A percentile compares a stretch with the other conserved stretches of the same genome.
Conservation (phyloP, 2,329 filamentous ascomycete species). For the Alternaria sp. region DNA sequence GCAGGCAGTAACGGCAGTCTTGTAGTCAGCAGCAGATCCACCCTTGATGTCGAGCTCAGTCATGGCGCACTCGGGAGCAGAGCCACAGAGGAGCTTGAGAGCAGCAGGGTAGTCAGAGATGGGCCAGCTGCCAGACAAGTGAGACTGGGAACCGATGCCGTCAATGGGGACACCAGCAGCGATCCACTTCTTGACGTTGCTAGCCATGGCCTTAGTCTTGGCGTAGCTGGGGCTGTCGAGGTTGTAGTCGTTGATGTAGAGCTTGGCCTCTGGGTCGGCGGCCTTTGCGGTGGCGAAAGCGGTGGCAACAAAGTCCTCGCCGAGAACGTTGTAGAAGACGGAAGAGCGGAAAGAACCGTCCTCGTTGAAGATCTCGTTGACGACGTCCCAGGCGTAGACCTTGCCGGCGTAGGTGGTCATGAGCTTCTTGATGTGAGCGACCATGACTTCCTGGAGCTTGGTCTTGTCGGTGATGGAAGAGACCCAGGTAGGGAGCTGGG, state of each 20-base stretch:
- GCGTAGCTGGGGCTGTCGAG: constrained; percentile 65
- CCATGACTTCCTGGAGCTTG: constrained; percentile 62
- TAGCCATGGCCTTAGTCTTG: constrained; percentile 64
- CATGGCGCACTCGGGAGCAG: constrained; percentile 65
- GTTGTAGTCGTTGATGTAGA: constrained; percentile 77
- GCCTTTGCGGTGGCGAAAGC: constrained; percentile 72
- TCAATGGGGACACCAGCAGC: constrained; percentile 68
- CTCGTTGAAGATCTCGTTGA: constrained; percentile 60
- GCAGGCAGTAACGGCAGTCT: constrained; percentile 62
- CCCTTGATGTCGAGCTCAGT: constrained; percentile 72
- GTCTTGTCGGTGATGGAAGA: constrained; percentile 59
- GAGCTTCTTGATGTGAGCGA: constrained; percentile 65
- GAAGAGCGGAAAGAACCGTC: constrained; percentile 64
- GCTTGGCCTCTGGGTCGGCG: constrained; percentile 70
- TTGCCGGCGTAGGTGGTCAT: constrained; percentile 68
- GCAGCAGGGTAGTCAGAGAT: constrained; percentile 56
- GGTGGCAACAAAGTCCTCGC: constrained; percentile 72
- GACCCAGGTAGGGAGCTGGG: constrained; percentile 62
- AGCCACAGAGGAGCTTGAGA: constrained; percentile 60
- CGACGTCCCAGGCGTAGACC: constrained; percentile 61
- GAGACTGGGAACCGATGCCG: constrained; percentile 67
- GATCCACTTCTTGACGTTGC: constrained; percentile 68
- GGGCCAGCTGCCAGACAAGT: constrained; percentile 55
- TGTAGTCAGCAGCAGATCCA: constrained; percentile 63
- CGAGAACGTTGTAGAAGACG: constrained; percentile 72